A percentile compares a stretch with the other conserved stretches of the same genome.
phyloP scores from a whole-genome alignment of 1,284 basidiomycete species.

The Chiua sp. region DNA sequence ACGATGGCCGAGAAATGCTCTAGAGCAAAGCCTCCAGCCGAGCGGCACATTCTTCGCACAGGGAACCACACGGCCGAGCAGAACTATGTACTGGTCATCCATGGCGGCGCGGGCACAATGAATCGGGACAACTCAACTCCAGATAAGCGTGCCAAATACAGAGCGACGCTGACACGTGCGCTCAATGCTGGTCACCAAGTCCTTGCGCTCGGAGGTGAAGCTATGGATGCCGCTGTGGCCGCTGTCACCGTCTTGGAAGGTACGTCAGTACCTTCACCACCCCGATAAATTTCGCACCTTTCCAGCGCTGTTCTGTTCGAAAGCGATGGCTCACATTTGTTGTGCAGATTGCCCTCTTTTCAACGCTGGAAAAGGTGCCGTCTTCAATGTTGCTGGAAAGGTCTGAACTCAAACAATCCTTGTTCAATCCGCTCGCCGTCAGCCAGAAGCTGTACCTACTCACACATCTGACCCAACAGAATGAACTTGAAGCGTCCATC shows the following conservation, averaged over 20 bases:
- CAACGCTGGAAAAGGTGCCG: conserved; percentile 80
- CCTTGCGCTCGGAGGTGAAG: conserved; percentile 70
- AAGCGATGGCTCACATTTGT: neutral
- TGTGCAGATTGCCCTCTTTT: conserved; percentile 75
- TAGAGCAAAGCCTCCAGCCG: neutral
- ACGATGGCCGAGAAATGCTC: conserved; percentile 10
- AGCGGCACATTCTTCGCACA: conserved; percentile 3
- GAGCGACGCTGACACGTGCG: conserved; percentile 56
- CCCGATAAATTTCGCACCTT: too few species aligned
- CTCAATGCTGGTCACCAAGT: conserved; percentile 68
- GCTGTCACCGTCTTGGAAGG: conserved; percentile 80
- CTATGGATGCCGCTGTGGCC: conserved; percentile 82
- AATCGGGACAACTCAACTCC: conserved; percentile 62
- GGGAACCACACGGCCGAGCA: conserved; percentile 6
- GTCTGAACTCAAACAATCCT: conserved; percentile 40
- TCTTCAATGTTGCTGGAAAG: conserved; percentile 81
- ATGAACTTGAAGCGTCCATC: conserved; percentile 80
- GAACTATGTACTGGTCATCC: conserved; percentile 60
- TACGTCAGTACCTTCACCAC: conserved; percentile 28
- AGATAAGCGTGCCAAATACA: conserved; percentile 64
- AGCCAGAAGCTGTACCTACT: neutral
- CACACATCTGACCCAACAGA: conserved; percentile 46
- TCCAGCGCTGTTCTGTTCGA: too few species aligned
- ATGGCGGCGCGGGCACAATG: conserved; percentile 82
- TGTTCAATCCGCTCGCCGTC: neutral